A percentile compares a stretch with the other conserved stretches of the same genome.
Conservation (phyloP, 139 green algal genomes). For the Picochlorum sp. region DNA sequence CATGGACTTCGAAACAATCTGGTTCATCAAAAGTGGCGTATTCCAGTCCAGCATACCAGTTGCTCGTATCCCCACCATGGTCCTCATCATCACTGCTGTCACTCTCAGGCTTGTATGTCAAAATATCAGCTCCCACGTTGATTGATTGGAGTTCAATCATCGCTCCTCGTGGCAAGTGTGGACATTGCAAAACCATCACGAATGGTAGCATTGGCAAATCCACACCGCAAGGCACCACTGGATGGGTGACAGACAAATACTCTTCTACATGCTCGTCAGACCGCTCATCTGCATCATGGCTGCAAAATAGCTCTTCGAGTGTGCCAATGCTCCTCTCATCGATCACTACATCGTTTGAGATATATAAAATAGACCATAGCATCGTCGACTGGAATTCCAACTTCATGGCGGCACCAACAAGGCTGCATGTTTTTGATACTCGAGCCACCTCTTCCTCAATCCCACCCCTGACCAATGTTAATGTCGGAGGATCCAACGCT, state of each 20-base stretch:
- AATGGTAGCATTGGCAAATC: neutral
- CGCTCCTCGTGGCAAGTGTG: neutral
- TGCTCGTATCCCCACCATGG: too few species aligned
- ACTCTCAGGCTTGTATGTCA: neutral
- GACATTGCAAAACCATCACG: neutral
- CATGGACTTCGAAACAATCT: too few species aligned
- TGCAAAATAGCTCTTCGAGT: neutral
- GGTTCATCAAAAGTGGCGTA: too few species aligned
- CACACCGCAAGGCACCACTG: neutral
- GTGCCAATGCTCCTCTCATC: neutral
- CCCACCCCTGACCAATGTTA: slow-evolving; percentile 27
- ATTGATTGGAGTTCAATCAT: neutral
- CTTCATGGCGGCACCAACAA: slow-evolving; percentile 45
- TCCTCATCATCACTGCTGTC: neutral
- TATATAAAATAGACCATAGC: slow-evolving; percentile 51
- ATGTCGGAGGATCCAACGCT: slow-evolving; percentile 59
- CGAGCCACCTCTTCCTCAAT: slow-evolving; percentile 2
- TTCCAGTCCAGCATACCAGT: too few species aligned
- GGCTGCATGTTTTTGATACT: slow-evolving; percentile 45
- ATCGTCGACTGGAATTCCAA: slow-evolving; percentile 31
- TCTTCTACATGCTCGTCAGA: neutral
- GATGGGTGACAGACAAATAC: neutral
- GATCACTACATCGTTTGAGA: slow-evolving; percentile 9
- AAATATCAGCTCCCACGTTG: neutral
- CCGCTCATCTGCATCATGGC: neutral